Evolutionary conservation across 352 stramenopile species (phyloP).

Genomic region (Pythium sp.): DNA sequence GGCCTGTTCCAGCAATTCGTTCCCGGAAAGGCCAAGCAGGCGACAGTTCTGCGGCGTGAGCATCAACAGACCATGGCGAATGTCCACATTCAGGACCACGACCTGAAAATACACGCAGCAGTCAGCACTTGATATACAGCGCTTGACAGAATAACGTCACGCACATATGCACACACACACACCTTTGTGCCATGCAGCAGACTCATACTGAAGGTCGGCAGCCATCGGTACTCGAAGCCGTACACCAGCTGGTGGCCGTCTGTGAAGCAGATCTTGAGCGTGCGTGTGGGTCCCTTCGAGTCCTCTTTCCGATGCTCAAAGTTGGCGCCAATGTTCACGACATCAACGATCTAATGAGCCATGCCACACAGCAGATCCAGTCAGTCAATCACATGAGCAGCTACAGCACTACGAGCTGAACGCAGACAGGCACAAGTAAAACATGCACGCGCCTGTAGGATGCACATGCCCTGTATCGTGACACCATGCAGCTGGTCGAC

Average conservation of each 20-base stretch:
- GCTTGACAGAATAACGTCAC: too few relatives aligned
- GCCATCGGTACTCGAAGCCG: conserved; percentile 65
- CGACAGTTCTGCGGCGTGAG: conserved; percentile 67
- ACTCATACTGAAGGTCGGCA: conserved; percentile 53
- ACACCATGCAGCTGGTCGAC: conserved; percentile 45
- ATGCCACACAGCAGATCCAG: background rate
- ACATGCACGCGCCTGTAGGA: conserved; percentile 51
- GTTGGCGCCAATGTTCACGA: conserved; percentile 78
- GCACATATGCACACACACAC: background rate
- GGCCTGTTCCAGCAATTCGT: conserved; percentile 21
- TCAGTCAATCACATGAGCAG: background rate
- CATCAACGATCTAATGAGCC: conserved; percentile 58
- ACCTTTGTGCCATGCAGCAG: conserved; percentile 63
- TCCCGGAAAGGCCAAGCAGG: conserved; percentile 42
- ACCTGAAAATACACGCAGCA: conserved; percentile 26
- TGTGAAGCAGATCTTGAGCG: conserved; percentile 82
- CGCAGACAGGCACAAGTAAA: background rate
- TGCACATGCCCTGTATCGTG: conserved; percentile 62
- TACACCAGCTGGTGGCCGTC: conserved; percentile 74
- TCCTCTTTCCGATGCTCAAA: conserved; percentile 72
- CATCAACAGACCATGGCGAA: conserved; percentile 71
- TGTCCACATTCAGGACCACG: conserved; percentile 54
- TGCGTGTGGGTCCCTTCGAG: conserved; percentile 50
- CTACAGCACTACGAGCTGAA: background rate
- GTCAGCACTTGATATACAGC: background rate